These are phyloP conservation scores for Musa balbisiana DNA, from an alignment of 202 grass and related monocot species.

Conservation along the genomic window DNA sequence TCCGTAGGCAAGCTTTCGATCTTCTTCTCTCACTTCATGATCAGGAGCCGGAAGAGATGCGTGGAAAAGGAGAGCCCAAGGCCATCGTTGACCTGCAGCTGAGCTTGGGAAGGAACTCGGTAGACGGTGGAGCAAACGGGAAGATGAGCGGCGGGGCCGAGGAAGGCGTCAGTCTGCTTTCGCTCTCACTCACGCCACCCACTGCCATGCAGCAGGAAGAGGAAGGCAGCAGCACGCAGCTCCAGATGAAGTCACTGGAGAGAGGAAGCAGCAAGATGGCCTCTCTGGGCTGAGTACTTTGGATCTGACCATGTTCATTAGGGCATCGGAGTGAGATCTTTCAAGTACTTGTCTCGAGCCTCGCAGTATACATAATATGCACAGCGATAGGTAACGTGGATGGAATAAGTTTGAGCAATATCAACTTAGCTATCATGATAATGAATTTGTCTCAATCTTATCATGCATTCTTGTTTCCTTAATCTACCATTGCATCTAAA, in stretches of 20 bases:
- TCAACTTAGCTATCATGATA: no score
- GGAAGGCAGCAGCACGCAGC: not conserved
- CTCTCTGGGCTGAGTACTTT: slow-evolving; percentile 86
- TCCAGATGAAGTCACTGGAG: not conserved
- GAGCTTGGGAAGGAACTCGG: slow-evolving; percentile 30
- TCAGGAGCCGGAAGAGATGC: not conserved
- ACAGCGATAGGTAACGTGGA: not conserved
- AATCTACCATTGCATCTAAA: no score
- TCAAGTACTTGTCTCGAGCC: slow-evolving; percentile 95
- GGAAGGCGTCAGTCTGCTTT: slow-evolving; percentile 31
- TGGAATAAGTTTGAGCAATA: not conserved
- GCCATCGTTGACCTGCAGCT: slow-evolving; percentile 51
- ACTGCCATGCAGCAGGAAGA: slow-evolving; percentile 12
- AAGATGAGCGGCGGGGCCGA: not conserved
- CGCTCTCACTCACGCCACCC: slow-evolving; percentile 49
- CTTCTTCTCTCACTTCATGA: no score
- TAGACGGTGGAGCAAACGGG: not conserved
- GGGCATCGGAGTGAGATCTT: slow-evolving; percentile 99
- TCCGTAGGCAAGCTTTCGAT: no score
- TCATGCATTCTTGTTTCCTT: no score
- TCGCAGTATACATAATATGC: no score
- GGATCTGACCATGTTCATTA: slow-evolving; percentile 99
- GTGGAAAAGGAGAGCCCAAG: slow-evolving; percentile 21
- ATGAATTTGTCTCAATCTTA: no score
- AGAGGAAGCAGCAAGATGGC: slow-evolving; percentile 45